phyloP scores from a whole-genome alignment of 2,329 filamentous ascomycete species.

The Epichloe typhina region DNA sequence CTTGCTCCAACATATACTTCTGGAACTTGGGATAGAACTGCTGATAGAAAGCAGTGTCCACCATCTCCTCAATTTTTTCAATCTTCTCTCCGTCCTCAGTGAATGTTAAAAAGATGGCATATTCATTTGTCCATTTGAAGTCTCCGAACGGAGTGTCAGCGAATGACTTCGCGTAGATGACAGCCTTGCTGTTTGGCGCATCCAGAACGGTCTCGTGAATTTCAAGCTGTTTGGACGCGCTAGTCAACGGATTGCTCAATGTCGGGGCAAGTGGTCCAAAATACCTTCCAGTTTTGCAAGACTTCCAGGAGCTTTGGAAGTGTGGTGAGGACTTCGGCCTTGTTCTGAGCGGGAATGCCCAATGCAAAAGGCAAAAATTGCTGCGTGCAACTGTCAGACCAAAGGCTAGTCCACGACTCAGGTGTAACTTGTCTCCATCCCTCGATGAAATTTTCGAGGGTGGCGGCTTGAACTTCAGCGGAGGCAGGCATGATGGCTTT shows the following conservation, averaged over 20 bases:
- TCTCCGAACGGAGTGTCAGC: constrained; percentile 2
- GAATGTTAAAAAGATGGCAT: constrained; percentile 3
- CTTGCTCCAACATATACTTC: too few species aligned
- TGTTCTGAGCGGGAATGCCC: background rate
- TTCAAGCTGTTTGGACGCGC: background rate
- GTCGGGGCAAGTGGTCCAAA: too few species aligned
- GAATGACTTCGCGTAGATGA: background rate
- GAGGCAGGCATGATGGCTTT: background rate
- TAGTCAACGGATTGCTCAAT: too few species aligned
- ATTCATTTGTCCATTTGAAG: constrained; percentile 1
- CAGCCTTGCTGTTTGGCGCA: background rate
- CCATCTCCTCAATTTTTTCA: constrained; percentile 1
- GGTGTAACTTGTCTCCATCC: background rate
- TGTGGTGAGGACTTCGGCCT: background rate
- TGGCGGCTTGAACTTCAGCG: constrained; percentile 1
- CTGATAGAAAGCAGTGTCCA: background rate
- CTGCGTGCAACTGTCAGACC: background rate
- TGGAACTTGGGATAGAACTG: background rate
- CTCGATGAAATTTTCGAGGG: constrained; percentile 1
- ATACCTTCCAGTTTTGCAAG: too few species aligned
- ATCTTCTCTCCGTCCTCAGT: constrained; percentile 2
- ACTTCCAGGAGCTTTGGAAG: background rate
- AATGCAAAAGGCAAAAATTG: background rate
- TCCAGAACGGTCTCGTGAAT: constrained; percentile 1
- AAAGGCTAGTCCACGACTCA: background rate